Evolutionary conservation across 2,329 filamentous ascomycete species (phyloP), one percentile per base, ranked within the genome.

Genomic region (Colletotrichum spinosum): DNA sequence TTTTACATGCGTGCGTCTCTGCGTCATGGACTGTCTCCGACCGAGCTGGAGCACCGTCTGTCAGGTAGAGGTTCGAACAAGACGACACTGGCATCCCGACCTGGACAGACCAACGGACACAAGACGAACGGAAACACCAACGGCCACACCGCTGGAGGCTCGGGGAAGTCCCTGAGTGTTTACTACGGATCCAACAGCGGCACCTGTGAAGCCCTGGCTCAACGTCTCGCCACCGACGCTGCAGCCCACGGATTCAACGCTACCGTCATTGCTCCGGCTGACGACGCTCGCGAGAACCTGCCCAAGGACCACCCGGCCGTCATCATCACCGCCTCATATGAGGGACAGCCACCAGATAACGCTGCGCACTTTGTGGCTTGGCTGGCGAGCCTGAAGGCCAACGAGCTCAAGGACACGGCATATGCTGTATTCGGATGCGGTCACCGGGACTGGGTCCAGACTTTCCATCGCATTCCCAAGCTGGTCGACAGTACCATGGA

Each of bases 391-490:
- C 74, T 84, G 10, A 60, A 65, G 37, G 77, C 81, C 44, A 79
- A 83, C 4, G 79, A 84, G 55, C 73, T 90, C 3, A 77, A 84
- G 6, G 83, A 81, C n/a, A 83, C 88, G 2, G 78, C 83, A 6
- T 92, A 88, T 70, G 83, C 88, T 0, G 85, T 92, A 4, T 93
- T 90, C 72, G 90, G 90, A n/a, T 89, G 89, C 58, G 92, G 67
- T 17, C 74, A 80, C 59, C 73, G 73, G n/a, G 86, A 90, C 68
- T 88, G 86, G 86, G 74, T 78, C 0, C 76, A 81, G 39, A 93
- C 90, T 0, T 93, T 89, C 76, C 89, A 93, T 67, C 81, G 82
- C 8, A 83, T 93, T 7, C 91, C 91, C 0, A 91, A 81, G 63
- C 77, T 88, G 0, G 80, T 92, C 2, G 84, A 93, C 60, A 69